phyloP scores from a whole-genome alignment of 176 grass and related monocot species.

The Rhynchospora pubera region DNA sequence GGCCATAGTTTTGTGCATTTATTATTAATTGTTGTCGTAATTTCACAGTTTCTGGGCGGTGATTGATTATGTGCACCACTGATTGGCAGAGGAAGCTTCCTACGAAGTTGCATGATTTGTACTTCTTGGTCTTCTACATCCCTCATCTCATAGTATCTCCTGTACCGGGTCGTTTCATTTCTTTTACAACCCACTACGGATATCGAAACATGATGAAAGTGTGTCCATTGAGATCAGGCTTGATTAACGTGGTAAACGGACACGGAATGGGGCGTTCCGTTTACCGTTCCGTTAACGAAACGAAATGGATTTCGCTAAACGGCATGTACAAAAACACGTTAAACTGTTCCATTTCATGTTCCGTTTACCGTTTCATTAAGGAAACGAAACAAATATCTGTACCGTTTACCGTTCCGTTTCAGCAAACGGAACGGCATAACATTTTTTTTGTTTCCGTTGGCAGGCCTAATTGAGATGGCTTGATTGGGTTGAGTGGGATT shows the following conservation, averaged over 20 bases:
- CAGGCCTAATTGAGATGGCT: not conserved
- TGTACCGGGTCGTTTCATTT: not conserved
- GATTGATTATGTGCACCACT: constrained; percentile 18
- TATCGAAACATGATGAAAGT: not conserved
- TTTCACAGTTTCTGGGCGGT: not conserved
- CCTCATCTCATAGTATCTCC: not conserved
- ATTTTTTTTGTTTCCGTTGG: no score
- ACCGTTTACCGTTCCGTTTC: no score
- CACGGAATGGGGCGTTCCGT: no score
- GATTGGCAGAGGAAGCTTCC: constrained; percentile 27
- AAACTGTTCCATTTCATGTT: no score
- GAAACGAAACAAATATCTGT: no score
- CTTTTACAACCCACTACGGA: not conserved
- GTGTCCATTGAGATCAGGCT: no score
- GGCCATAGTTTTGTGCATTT: not conserved
- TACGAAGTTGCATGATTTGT: constrained; percentile 5
- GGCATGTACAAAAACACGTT: no score
- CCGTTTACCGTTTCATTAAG: no score
- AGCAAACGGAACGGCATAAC: no score
- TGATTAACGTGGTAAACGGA: no score
- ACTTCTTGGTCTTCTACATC: not conserved
- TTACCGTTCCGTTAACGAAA: no score
- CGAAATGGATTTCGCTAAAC: no score
- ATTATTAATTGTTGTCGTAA: constrained; percentile 5
- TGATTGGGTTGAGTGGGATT: not conserved